These are phyloP conservation scores for Davidsoniella australis DNA, from an alignment of 2,329 filamentous ascomycete genomes.

Conservation along the genomic window DNA sequence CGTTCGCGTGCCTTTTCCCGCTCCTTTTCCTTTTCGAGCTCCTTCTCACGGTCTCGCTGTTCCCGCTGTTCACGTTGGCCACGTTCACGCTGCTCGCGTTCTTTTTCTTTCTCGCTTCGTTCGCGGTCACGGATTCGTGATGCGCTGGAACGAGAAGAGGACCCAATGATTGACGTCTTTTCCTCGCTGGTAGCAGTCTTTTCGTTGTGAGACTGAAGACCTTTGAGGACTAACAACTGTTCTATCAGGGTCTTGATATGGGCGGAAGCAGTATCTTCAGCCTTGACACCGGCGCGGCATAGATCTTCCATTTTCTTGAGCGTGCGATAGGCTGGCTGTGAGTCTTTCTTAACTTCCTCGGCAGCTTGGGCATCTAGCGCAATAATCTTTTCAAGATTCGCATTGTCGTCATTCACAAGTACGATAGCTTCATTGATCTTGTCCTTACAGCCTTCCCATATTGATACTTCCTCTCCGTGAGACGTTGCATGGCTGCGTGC, in stretches of 20 bases:
- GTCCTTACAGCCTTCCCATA: constrained; percentile 26
- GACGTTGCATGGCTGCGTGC: constrained; percentile 27
- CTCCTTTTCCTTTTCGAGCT: constrained; percentile 4
- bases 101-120: constrained; percentile 6
- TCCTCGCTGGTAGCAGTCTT: constrained; percentile 16
- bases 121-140: constrained; percentile 10
- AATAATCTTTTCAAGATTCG: constrained; percentile 24
- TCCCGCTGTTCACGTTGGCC: constrained; percentile 2
- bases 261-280: constrained; percentile 23
- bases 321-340: constrained; percentile 15
- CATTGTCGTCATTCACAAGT: constrained; percentile 26
- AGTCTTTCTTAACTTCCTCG: constrained; percentile 22
- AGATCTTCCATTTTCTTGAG: constrained; percentile 27
- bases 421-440: constrained; percentile 24
- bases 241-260: constrained; percentile 24
- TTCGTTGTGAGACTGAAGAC: constrained; percentile 28
- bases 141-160: constrained; percentile 3
- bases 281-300: constrained; percentile 26
- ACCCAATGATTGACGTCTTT: background rate
- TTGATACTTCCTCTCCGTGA: constrained; percentile 27
- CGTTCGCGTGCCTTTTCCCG: constrained; percentile 15
- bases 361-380: constrained; percentile 25
- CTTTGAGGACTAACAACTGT: constrained; percentile 26
- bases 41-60: constrained; percentile 2
- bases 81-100: constrained; percentile 3